Percentiles rank a stretch among this genome's conserved stretches.
phyloP scores from a whole-genome alignment of 306 rosid genomes.

The Betula pendula region DNA sequence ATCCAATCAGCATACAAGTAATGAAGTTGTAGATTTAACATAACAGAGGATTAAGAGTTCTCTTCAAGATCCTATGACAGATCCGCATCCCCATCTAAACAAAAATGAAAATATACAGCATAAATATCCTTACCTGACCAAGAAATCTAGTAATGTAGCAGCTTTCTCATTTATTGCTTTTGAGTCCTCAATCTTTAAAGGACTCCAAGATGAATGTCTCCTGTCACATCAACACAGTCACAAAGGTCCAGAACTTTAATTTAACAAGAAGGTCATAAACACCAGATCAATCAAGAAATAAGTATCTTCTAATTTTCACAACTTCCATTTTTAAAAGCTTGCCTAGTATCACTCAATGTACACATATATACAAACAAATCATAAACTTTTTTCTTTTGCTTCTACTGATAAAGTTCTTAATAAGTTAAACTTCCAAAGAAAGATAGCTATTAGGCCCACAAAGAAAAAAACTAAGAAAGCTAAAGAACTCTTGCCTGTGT shows the following conservation, averaged over 20 bases:
- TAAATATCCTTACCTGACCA: slow-evolving; percentile 57
- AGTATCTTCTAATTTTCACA: not conserved
- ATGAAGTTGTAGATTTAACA: not conserved
- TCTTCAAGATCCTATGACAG: not conserved
- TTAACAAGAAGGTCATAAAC: not conserved
- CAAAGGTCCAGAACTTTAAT: not conserved
- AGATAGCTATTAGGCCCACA: not conserved
- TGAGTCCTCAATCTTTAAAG: slow-evolving; percentile 44
- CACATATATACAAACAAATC: not conserved
- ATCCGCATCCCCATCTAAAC: not conserved
- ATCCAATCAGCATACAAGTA: not conserved
- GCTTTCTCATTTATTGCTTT: slow-evolving; percentile 53
- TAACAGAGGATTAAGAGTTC: not conserved
- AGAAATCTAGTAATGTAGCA: slow-evolving; percentile 46
- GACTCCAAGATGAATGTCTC: slow-evolving; percentile 49
- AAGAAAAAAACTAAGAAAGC: not conserved
- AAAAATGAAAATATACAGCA: slow-evolving; percentile 1
- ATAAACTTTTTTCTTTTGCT: not conserved
- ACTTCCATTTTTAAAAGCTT: not conserved
- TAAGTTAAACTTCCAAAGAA: not conserved
- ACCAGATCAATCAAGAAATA: not conserved
- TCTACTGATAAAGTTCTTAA: not conserved
- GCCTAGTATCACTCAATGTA: not conserved
- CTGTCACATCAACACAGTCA: slow-evolving; percentile 52
- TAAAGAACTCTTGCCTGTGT: not conserved